phyloP scores from a whole-genome alignment of 2,329 filamentous ascomycete genomes.

The Alternaria longipes region DNA sequence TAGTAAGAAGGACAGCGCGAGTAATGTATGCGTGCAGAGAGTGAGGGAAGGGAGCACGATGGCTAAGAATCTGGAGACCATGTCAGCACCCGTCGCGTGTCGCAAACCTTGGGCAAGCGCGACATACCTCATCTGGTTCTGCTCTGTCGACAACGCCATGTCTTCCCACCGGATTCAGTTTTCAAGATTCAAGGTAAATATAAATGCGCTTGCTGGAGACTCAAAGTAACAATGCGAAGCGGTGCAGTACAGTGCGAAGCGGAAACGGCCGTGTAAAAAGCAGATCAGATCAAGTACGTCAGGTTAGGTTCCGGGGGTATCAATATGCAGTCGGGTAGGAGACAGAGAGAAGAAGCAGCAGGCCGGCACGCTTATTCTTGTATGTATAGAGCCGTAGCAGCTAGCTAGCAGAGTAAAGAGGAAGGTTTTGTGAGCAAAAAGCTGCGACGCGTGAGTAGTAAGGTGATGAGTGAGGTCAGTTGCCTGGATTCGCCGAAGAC shows the following conservation, averaged over 20 bases:
- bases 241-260: background rate
- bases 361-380: background rate
- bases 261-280: background rate
- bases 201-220: background rate
- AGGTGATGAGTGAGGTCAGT: background rate
- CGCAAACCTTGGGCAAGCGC: background rate
- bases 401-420: background rate
- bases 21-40: constrained; percentile 36
- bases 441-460: background rate
- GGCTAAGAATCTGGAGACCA: constrained; percentile 35
- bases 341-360: background rate
- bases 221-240: background rate
- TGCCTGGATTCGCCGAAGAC: constrained; percentile 6
- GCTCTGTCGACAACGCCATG: constrained; percentile 14
- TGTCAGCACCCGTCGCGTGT: constrained; percentile 5
- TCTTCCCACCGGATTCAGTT: background rate
- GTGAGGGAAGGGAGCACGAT: constrained; percentile 40
- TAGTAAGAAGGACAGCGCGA: constrained; percentile 35
- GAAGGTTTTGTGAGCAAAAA: background rate
- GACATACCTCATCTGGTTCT: constrained; percentile 20
- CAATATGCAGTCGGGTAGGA: background rate
- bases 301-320: constrained; percentile 1
- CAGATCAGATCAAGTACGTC: constrained; percentile 5
- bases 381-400: background rate
- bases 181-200: background rate